Evolutionary conservation across 1,284 basidiomycete species (phyloP).

Genomic region (Filobasidium uniguttulatum): DNA sequence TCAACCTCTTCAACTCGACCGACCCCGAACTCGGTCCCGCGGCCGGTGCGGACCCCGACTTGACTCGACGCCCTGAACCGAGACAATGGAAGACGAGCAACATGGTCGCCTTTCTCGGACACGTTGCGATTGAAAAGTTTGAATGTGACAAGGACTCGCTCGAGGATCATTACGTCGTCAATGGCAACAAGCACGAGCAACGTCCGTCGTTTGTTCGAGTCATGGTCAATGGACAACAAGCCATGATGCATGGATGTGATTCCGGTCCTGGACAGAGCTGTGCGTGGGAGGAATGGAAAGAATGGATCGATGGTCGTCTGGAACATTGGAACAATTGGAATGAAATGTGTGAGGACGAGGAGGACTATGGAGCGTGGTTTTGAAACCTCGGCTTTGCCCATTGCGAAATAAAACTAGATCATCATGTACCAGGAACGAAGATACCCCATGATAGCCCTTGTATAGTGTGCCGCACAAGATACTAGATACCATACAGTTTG

Average conservation of each 20-base stretch:
- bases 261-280: slow-evolving; percentile 33
- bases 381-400: too few relatives aligned
- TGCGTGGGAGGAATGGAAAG: slow-evolving; percentile 27
- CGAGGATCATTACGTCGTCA: neutral
- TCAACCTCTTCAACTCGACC: slow-evolving; percentile 38
- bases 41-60: slow-evolving; percentile 22
- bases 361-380: too few relatives aligned
- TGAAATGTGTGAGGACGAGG: slow-evolving; percentile 9
- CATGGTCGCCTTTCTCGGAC: slow-evolving; percentile 39
- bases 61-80: slow-evolving; percentile 23
- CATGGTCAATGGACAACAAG: slow-evolving; percentile 37
- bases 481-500: too few relatives aligned
- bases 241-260: slow-evolving; percentile 33
- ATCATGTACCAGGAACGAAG: too few relatives aligned
- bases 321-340: slow-evolving; percentile 9
- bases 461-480: too few relatives aligned
- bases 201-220: slow-evolving; percentile 32
- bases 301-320: slow-evolving; percentile 27
- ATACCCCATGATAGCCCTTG: too few relatives aligned
- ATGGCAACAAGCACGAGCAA: slow-evolving; percentile 12
- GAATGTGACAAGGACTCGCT: slow-evolving; percentile 17
- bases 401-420: too few relatives aligned
- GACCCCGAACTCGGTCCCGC: slow-evolving; percentile 17
- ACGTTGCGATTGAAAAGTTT: slow-evolving; percentile 37
- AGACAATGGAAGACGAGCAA: slow-evolving; percentile 36